A percentile compares a stretch with the other conserved stretches of the same genome.
Conservation (phyloP, 352 stramenopile genomes). For the Thraustochytrium sp. region DNA sequence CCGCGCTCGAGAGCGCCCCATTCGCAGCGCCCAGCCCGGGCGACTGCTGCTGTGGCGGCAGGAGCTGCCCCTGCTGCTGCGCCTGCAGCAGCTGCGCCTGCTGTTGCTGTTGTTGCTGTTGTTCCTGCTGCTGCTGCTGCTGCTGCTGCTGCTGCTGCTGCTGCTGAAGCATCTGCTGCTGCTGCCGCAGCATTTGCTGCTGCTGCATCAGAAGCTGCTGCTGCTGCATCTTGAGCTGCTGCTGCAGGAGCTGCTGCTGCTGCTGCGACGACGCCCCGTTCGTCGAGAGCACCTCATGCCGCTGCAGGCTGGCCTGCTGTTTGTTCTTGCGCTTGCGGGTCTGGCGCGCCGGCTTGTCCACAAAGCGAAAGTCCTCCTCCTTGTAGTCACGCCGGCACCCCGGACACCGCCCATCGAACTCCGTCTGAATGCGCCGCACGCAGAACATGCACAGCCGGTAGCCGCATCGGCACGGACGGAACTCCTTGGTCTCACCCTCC, state of each 20-base stretch:
- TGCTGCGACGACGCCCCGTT: neutral
- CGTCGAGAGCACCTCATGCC: neutral
- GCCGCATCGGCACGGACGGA: slow-evolving; percentile 96
- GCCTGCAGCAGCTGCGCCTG: neutral
- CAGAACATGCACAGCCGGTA: slow-evolving; percentile 99
- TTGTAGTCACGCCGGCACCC: slow-evolving; percentile 94
- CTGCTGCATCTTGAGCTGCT: neutral
- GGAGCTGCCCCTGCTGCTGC: slow-evolving; percentile 46
- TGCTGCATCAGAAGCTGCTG: neutral
- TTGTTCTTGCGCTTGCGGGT: slow-evolving; percentile 15
- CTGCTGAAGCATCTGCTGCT: neutral
- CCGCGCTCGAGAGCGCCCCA: neutral
- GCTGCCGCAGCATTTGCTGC: neutral
- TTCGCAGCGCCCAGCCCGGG: neutral
- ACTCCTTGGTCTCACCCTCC: slow-evolving; percentile 84
- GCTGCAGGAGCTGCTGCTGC: neutral
- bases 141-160: neutral
- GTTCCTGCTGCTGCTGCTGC: neutral
- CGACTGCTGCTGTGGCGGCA: slow-evolving; percentile 45
- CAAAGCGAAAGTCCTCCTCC: slow-evolving; percentile 55
- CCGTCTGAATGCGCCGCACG: slow-evolving; percentile 98
- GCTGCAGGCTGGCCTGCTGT: neutral
- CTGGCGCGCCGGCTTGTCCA: neutral
- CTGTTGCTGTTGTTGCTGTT: neutral
- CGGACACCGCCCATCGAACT: slow-evolving; percentile 93